Conservation (phyloP, 345 rosid genomes). For the Excoecaria agallocha region DNA sequence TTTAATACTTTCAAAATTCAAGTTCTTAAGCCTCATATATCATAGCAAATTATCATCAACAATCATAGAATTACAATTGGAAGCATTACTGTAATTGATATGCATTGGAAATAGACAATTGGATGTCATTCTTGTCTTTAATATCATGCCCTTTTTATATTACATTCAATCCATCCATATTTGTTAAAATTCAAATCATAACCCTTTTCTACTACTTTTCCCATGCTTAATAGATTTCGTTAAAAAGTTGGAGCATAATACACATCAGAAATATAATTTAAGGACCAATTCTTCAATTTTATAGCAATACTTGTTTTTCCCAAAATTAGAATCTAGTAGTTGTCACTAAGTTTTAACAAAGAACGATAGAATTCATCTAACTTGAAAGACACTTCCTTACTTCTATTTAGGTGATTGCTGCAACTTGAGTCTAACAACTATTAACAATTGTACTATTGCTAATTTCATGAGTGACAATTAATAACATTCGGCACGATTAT, state of each 20-base stretch:
- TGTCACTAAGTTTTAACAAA: background rate
- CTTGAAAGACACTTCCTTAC: too few relatives aligned
- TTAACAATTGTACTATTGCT: background rate
- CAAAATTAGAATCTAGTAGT: background rate
- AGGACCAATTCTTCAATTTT: too few relatives aligned
- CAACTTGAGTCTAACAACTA: background rate
- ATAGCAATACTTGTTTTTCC: background rate
- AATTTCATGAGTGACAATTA: background rate
- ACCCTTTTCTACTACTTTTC: background rate
- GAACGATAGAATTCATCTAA: background rate
- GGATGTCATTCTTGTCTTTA: too few relatives aligned
- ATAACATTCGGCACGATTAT: background rate
- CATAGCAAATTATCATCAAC: conserved; percentile 2
- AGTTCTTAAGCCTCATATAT: background rate
- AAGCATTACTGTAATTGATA: too few relatives aligned
- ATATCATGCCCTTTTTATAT: background rate
- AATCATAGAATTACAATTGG: background rate
- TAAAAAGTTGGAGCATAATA: too few relatives aligned
- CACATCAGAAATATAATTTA: background rate
- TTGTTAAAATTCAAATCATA: background rate
- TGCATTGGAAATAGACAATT: too few relatives aligned
- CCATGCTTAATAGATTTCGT: background rate
- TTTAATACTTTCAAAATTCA: background rate
- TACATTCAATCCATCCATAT: background rate
- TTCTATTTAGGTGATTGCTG: background rate